Percentiles rank a stretch among this genome's conserved stretches.
Conservation (phyloP, 2,329 filamentous ascomycete genomes). For the Pseudomassariella vexata region DNA sequence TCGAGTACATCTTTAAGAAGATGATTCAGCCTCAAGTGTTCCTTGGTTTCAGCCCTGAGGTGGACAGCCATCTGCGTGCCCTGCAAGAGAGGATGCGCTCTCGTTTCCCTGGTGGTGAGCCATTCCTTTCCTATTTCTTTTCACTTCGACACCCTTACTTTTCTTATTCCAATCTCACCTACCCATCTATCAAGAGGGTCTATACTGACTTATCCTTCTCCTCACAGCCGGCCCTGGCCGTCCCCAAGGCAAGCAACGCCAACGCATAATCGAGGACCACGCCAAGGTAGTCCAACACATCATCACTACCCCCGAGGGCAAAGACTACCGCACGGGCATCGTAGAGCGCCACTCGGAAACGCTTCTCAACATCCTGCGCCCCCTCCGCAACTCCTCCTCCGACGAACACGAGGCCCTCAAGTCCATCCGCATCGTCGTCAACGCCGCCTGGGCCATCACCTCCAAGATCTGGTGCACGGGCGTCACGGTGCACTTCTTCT, state of each 20-base stretch:
- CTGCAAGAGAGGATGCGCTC: constrained; percentile 17
- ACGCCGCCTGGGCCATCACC: constrained; percentile 19
- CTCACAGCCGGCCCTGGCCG: constrained; percentile 6
- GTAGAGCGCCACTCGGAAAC: constrained; percentile 17
- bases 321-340: constrained; percentile 12
- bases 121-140: background rate
- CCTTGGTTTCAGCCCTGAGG: constrained; percentile 18
- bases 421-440: constrained; percentile 16
- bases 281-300: constrained; percentile 19
- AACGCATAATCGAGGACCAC: constrained; percentile 23
- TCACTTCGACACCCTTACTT: too few relatives aligned
- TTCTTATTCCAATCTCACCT: background rate
- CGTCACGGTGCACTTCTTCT: constrained; percentile 23
- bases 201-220: constrained; percentile 7
- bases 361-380: constrained; percentile 17
- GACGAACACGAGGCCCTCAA: constrained; percentile 12
- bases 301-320: constrained; percentile 5
- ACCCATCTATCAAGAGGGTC: background rate
- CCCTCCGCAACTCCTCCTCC: constrained; percentile 13
- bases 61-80: constrained; percentile 19
- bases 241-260: constrained; percentile 8
- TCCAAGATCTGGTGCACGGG: constrained; percentile 22
- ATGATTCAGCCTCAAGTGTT: constrained; percentile 21
- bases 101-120: background rate
- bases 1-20: constrained; percentile 24